These are phyloP conservation scores for Hericium coralloides DNA, from an alignment of 768 basidiomycete species.

Conservation along the genomic window DNA sequence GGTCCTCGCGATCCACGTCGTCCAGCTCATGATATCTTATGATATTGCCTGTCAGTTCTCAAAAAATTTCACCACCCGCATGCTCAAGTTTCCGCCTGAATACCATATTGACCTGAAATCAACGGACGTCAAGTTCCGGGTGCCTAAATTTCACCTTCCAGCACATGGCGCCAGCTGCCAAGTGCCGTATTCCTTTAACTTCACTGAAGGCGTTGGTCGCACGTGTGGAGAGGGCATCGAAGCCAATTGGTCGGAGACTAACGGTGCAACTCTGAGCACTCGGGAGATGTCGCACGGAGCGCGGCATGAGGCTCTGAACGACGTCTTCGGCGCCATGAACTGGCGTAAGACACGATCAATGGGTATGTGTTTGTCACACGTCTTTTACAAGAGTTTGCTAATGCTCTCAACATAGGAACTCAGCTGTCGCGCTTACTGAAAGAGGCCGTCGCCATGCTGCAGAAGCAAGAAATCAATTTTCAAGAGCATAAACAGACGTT, in stretches of 20 bases:
- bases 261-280: slow-evolving; percentile 15
- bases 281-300: not conserved
- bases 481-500: not conserved
- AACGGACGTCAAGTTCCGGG: not conserved
- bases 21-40: slow-evolving; percentile 10
- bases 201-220: too few relatives aligned
- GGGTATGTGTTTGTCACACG: not conserved
- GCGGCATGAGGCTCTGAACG: not conserved
- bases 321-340: not conserved
- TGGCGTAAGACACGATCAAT: not conserved
- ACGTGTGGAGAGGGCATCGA: too few relatives aligned
- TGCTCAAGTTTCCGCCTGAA: not conserved
- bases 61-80: slow-evolving; percentile 11
- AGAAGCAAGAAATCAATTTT: not conserved
- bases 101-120: not conserved
- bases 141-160: slow-evolving; percentile 14
- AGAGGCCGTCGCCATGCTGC: not conserved
- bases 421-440: not conserved
- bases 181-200: slow-evolving; percentile 14
- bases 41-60: slow-evolving; percentile 22
- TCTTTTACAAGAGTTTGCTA: too few relatives aligned
- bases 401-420: too few relatives aligned
- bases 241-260: slow-evolving; percentile 4
- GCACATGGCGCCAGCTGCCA: slow-evolving; percentile 20
- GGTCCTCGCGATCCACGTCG: too few relatives aligned